Evolutionary conservation across 2,329 filamentous ascomycete species (phyloP), one percentile per base, ranked within the genome.

Genomic region (Diatrype stigma): DNA sequence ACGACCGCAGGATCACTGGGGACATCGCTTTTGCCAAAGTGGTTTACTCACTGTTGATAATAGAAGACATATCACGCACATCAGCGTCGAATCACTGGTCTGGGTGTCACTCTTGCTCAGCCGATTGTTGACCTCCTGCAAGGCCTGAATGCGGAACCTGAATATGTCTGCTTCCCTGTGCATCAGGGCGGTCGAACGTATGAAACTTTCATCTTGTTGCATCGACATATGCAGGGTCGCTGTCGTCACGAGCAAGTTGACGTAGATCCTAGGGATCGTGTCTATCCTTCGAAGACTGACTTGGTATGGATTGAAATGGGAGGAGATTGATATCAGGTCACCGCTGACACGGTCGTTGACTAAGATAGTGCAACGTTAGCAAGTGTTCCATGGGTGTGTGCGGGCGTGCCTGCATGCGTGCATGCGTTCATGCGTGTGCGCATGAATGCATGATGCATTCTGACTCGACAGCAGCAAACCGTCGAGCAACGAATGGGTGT

Each of bases 61-160:
- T 10, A 56, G 50, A n/a, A 56, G 52, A 47, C 52, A 56, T 26
- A 56, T 47, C 22, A 56, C 55, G 47, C 52, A 56, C 55, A 55
- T 56, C 28, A 56, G 48, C 16, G 55, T 56, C 23, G 52, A 52
- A 42, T 56, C 55, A 38, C 48, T 56, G 11, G 52, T 54, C 46
- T 56, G 55, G 3, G 49, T 50, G 10, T 56, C 52, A 14, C 28
- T 19, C 17, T 49, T 42, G 42, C 52, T 55, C 19, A 56, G 47
- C 11, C 50, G 46, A 19, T 53, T 38, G 23, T 56, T 56, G 16
- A 56, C 42, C 7, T 56, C 52, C 19, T 48, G 52, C 21, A 56
- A 26, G 32, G 52, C 52, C n/a, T 50, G 50, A 3, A 56, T 49
- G 19, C 55, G 48, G 19, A 56, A 56, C 8, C 34, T 19, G 26